Base-by-base conservation (phyloP, 1,284 basidiomycete genomes). In the Coriolopsis trogii region DNA sequence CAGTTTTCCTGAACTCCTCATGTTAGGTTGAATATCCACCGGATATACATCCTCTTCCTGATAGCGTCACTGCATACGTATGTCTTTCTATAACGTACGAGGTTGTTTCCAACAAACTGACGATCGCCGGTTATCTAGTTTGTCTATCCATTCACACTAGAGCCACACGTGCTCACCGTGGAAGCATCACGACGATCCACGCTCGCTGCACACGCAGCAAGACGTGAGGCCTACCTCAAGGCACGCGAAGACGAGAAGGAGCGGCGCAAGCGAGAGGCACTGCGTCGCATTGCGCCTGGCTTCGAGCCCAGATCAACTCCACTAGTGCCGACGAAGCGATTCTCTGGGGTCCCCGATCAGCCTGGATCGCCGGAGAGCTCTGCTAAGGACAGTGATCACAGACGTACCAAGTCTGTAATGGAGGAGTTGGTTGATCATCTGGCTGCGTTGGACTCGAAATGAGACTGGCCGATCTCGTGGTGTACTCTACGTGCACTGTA, bases 71-170 rank as follows among this genome's bases (percentile, higher is more conserved):
- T 3, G 82, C 89, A 58, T 97, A 96, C 66, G 94, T 94, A 68
- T 66, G 88, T 70, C 3, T n/a, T n/a, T n/a, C n/a, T n/a, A n/a
- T n/a, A n/a, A n/a, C n/a, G n/a, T n/a, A 8, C 31, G 25, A 20
- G 21, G 4, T 36, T 13, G 10, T 18, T 25, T 40, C 21, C 15
- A 3, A 4, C n/a, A 16, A 6, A 29, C n/a, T 42, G n/a, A n/a
- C 28, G 20, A 21, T 41, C 24, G 33, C 37, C 40, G 16, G 8
- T 28, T 15, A 3, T 16, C 23, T 25, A 97, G 94, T 96, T 96
- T 63, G 94, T 91, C 30, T 96, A 97, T 65, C 94, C 94, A 2
- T 95, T 92, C 74, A 90, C 92, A 0, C 80, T 97, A 46, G 94
- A 97, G 65, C 82, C 87, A 0, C 93, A 95, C 64, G 78, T 93